Evolutionary conservation across 2,329 filamentous ascomycete genomes (phyloP).

Genomic region (Cadophora sp.): DNA sequence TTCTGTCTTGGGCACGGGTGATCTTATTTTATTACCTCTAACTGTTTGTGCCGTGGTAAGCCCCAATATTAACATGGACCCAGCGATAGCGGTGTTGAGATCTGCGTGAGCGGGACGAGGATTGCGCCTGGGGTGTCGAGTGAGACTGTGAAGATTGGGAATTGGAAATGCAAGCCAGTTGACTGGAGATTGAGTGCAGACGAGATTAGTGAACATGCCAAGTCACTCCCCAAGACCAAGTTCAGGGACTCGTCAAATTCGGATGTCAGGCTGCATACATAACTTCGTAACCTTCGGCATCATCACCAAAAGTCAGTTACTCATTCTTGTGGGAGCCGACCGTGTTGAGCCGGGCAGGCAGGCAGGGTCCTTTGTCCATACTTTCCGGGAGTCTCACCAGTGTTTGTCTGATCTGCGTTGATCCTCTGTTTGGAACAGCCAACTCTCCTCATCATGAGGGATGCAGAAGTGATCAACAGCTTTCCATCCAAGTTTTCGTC

Average conservation of each 20-base stretch:
- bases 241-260: not conserved
- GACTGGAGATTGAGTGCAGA: not conserved
- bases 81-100: not conserved
- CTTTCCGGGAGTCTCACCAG: not conserved
- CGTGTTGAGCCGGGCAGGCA: too few relatives aligned
- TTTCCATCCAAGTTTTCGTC: not conserved
- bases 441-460: not conserved
- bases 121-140: not conserved
- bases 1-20: too few relatives aligned
- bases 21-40: not conserved
- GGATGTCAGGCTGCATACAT: not conserved
- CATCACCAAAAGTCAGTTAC: not conserved
- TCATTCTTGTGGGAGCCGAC: too few relatives aligned
- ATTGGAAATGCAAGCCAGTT: not conserved
- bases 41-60: not conserved
- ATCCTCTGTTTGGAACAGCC: not conserved
- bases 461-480: conserved; percentile 4
- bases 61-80: not conserved
- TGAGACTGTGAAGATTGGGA: not conserved
- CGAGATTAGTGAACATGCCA: not conserved
- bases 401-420: not conserved
- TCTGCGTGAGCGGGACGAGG: not conserved
- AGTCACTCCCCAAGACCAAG: too few relatives aligned
- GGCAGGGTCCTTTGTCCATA: too few relatives aligned
- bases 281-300: not conserved